Percentiles rank a stretch among this genome's conserved stretches.
These are phyloP conservation scores for Microbotryomycetes sp. DNA, from an alignment of 1,284 basidiomycete genomes.

Conservation along the genomic window DNA sequence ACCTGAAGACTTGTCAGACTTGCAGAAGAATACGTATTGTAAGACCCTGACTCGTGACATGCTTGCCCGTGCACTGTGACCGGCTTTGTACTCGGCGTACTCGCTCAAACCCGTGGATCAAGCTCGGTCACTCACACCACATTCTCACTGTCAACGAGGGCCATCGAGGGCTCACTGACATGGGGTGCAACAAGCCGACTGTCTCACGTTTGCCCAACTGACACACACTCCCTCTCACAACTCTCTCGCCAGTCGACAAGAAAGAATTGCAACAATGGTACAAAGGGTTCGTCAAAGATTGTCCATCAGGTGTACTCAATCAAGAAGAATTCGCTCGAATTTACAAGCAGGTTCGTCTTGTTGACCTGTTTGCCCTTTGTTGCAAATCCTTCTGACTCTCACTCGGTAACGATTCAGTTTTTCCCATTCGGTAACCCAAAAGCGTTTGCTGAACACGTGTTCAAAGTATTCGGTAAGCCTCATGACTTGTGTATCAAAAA, in stretches of 20 bases:
- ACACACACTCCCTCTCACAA: too few species aligned
- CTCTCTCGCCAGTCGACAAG: conserved; percentile 99
- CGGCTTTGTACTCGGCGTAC: too few species aligned
- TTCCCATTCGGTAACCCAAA: conserved; percentile 98
- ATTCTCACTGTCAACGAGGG: too few species aligned
- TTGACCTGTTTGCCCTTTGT: conserved; percentile 6
- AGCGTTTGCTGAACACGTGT: conserved; percentile 97
- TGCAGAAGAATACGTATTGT: conserved; percentile 99
- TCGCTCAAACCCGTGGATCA: too few species aligned
- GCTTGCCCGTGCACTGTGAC: too few species aligned
- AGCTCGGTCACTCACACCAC: too few species aligned
- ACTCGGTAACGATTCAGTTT: conserved; percentile 51
- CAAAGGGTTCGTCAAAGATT: conserved; percentile 98
- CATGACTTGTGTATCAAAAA: neutral
- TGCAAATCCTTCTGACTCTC: neutral
- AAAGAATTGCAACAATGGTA: conserved; percentile 99
- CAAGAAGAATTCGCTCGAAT: conserved; percentile 94
- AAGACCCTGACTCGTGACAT: conserved; percentile 43
- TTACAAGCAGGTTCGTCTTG: conserved; percentile 68
- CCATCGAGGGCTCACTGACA: too few species aligned
- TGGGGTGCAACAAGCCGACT: too few species aligned
- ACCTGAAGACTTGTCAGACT: conserved; percentile 86
- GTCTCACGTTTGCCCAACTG: too few species aligned
- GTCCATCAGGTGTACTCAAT: conserved; percentile 93
- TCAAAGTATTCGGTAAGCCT: conserved; percentile 53